Percentiles rank a stretch among this genome's conserved stretches.
Evolutionary conservation across 2,329 filamentous ascomycete species (phyloP).

Genomic region (Paecilomyces variotii): DNA sequence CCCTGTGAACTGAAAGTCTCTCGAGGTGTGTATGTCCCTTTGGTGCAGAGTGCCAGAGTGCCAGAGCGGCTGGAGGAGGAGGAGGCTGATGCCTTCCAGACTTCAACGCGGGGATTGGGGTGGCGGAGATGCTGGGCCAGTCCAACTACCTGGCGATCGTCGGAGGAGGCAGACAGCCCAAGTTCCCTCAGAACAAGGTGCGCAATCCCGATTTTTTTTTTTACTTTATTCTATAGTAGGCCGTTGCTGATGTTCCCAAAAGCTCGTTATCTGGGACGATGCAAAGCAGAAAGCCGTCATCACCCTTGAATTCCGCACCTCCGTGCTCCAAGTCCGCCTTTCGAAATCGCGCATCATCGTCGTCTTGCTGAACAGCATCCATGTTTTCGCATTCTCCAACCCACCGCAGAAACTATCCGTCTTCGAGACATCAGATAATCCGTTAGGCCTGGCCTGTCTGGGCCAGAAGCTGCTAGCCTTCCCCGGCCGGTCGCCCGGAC

Average conservation of each 20-base stretch:
- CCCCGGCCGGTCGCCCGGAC: conserved; percentile 77
- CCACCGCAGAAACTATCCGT: conserved; percentile 61
- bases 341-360: conserved; percentile 70
- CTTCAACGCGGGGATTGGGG: conserved; percentile 73
- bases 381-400: conserved; percentile 70
- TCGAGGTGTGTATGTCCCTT: conserved; percentile 38
- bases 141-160: conserved; percentile 84
- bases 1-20: conserved; percentile 62
- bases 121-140: conserved; percentile 78
- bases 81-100: conserved; percentile 36
- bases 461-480: conserved; percentile 69
- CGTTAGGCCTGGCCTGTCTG: conserved; percentile 69
- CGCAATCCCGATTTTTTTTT: conserved; percentile 3
- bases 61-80: background rate
- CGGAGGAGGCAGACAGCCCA: conserved; percentile 76
- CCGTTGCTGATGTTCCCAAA: background rate
- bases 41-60: background rate
- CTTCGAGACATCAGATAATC: conserved; percentile 83
- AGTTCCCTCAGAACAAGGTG: conserved; percentile 81
- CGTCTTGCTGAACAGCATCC: conserved; percentile 71
- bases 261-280: conserved; percentile 86
- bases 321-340: conserved; percentile 71
- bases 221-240: background rate
- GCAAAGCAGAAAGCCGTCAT: conserved; percentile 66
- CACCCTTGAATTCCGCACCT: conserved; percentile 68